These are phyloP conservation scores for Rhododendron griersonianum DNA, from an alignment of 148 eudicot genomes.

Conservation along the genomic window DNA sequence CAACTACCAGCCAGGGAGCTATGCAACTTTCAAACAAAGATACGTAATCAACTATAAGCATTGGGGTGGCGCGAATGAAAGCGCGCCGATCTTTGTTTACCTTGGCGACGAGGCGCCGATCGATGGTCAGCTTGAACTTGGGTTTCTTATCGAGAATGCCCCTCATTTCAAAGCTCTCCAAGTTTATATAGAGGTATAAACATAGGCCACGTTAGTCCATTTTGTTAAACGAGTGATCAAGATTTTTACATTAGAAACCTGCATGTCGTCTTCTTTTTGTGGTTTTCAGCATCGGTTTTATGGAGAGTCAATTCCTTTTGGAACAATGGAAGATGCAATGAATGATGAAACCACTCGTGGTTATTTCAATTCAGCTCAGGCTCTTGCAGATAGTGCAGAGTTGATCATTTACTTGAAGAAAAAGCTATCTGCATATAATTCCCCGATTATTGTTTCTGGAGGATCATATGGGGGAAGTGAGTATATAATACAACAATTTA, in stretches of 20 bases:
- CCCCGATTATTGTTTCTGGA: constrained; percentile 49
- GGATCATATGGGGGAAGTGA: constrained; percentile 61
- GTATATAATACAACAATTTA: not conserved
- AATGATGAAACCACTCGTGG: constrained; percentile 16
- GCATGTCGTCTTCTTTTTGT: not conserved
- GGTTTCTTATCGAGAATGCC: constrained; percentile 16
- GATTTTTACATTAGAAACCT: not conserved
- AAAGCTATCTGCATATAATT: constrained; percentile 25
- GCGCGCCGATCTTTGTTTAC: constrained; percentile 14
- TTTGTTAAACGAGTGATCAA: not conserved
- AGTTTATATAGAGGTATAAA: constrained; percentile 24
- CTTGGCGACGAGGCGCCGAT: constrained; percentile 13
- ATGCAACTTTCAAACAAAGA: constrained; percentile 7
- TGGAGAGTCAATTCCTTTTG: constrained; percentile 29
- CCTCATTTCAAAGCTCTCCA: constrained; percentile 20
- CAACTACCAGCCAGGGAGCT: constrained; percentile 10
- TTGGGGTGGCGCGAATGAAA: constrained; percentile 14
- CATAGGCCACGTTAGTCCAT: not conserved
- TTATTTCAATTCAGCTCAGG: constrained; percentile 45
- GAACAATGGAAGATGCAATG: constrained; percentile 17
- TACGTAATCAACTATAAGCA: constrained; percentile 6
- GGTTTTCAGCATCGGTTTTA: constrained; percentile 29
- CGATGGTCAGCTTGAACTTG: not conserved
- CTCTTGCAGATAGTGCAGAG: constrained; percentile 54
- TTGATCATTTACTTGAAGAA: constrained; percentile 32